Base-by-base conservation (phyloP, 1,284 basidiomycete species). In the Peniophora sp. region DNA sequence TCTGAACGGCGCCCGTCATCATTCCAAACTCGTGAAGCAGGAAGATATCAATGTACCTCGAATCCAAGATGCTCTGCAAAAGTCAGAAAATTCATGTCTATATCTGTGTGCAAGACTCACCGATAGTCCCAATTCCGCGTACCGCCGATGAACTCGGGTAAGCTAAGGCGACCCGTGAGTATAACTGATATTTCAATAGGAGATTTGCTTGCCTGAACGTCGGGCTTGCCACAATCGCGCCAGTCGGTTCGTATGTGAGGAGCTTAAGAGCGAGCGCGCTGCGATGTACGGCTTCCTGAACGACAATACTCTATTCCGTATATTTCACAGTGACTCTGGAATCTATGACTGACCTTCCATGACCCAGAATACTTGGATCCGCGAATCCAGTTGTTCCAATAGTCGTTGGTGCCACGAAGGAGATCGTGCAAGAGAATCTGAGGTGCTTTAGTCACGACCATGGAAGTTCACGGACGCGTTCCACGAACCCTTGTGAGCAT, bases 81-180 rank as follows among this genome's bases (percentile, higher is more conserved):
- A 16, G 19, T 20, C 38, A n/a, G 38, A n/a, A 6, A 41, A 41
- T n/a, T 16, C 5, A 8, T 20, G 8, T 41, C 38, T n/a, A 16
- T 17, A 16, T 6, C 8, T 20, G 44, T 12, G 27, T 5, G 12
- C n/a, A 17, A 14, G 34, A 24, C 25, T 24, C 20, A 52, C 14
- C 14, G 25, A 46, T 45, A 11, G 43, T n/a, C 50, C 8, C 92
- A 95, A 62, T 95, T 94, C 48, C 92, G 72, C 0, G 81, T 83
- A 1, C 92, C 92, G 0, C 91, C 91, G 34, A 96, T 89, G 57
- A 83, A 87, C 63, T 97, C 94, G 0, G 93, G 93, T 10, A 97
- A 71, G 56, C 87, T 90, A 68, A 97, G 97, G 0, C 93, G 12
- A 6, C 5, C 12, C 6, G 6, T 32, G 6, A 32, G 27, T 12